Base-by-base conservation (phyloP, 805 yeast species). In the Wickerhamiella hasegawae region DNA sequence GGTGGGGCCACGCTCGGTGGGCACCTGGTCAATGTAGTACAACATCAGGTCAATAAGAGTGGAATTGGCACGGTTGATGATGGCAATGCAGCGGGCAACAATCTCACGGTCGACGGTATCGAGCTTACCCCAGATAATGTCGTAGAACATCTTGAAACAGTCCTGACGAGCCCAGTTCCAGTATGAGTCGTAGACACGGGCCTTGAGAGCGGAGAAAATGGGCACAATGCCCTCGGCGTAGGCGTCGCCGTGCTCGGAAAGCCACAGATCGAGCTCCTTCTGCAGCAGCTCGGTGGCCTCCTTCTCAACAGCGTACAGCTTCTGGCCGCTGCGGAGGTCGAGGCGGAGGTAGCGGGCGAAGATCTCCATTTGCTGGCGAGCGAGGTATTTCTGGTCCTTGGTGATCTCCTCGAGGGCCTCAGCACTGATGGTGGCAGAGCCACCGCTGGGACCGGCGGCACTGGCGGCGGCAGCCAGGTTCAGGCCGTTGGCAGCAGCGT, bases 91-190 rank as follows among this genome's bases (percentile, higher is more conserved):
- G 57, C 84, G 94, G 45, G 87, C 73, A 42, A 90, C 93, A 44
- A 92, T 84, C 64, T 90, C 95, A 58, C 98, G 75, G 59, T 90
- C 97, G 46, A 90, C 79, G 40, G 82, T 76, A 42, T 84, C 73
- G 44, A 79, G 70, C 45, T 81, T 77, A 58, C 98, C 98, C 59
- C 90, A 92, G 48, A 90, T 84, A 51, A 90, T 84, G 60, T 90
- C 96, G 56, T 72, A 90, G 64, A 81, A 90, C 82, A 90, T 77
- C 33, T 84, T 73, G 48, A 90, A 65, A 41, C 90, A 80, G 57
- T 90, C 94, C 66, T 90, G 98, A 61, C 96, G 81, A 32, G 97
- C 96, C 98, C 98, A 90, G 62, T 92, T 92, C 98, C 98, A 90
- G 62, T 85, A 84, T 17, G 96, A 84, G 62, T 90, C 97, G 59